Conservation (phyloP, 2,329 filamentous ascomycete genomes). For the Cytospora schulzeri region DNA sequence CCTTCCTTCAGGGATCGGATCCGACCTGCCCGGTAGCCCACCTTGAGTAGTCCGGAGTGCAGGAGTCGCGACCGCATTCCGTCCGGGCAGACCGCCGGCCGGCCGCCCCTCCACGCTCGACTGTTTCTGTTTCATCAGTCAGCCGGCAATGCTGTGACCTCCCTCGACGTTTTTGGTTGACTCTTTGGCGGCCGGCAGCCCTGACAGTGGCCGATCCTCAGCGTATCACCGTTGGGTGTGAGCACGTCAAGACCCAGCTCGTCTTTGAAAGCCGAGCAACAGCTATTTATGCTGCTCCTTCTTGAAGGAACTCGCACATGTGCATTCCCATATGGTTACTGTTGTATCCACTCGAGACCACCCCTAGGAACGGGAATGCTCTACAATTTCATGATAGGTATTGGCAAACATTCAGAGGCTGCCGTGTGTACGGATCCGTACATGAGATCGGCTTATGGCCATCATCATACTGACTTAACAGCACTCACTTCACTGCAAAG, state of each 20-base stretch:
- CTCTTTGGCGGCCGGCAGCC: neutral
- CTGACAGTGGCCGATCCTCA: neutral
- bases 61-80: neutral
- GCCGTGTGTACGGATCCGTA: no score
- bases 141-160: neutral
- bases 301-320: no score
- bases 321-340: neutral
- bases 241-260: neutral
- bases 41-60: neutral
- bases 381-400: neutral
- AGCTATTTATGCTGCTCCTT: no score
- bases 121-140: constrained; percentile 10
- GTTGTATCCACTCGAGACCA: no score
- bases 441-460: neutral
- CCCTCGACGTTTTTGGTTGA: neutral
- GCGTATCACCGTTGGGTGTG: neutral
- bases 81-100: constrained; percentile 20
- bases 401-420: neutral
- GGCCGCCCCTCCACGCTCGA: constrained; percentile 14
- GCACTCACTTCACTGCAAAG: neutral
- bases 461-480: neutral
- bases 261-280: neutral
- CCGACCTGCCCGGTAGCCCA: neutral
- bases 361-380: neutral
- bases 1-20: neutral